Evolutionary conservation across 2,329 filamentous ascomycete genomes (phyloP).

Genomic region (Beauveria pseudobassiana): DNA sequence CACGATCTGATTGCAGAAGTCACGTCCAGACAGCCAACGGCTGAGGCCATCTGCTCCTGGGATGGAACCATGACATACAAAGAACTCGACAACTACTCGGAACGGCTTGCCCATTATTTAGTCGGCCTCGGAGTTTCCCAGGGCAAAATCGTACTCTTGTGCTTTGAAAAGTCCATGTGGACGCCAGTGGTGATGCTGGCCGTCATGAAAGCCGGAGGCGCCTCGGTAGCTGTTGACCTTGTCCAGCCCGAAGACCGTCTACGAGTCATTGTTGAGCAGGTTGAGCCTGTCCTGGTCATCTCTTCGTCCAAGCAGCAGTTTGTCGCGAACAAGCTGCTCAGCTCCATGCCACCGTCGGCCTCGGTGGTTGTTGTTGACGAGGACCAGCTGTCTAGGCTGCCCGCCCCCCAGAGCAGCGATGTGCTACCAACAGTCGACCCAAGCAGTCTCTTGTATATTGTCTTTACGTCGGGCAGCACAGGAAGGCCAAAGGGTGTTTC

Average conservation of each 20-base stretch:
- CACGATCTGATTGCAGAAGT: constrained; percentile 33
- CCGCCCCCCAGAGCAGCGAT: neutral
- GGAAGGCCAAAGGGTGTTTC: constrained; percentile 44
- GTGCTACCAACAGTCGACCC: neutral
- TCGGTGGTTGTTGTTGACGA: neutral
- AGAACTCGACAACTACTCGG: constrained; percentile 22
- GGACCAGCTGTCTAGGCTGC: neutral
- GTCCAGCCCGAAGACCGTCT: constrained; percentile 15
- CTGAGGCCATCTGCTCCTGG: constrained; percentile 34
- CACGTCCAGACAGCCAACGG: constrained; percentile 23
- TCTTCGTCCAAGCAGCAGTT: constrained; percentile 5
- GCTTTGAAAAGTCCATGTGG: constrained; percentile 21
- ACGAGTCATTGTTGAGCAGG: constrained; percentile 14
- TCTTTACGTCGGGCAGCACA: constrained; percentile 47
- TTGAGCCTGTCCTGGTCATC: constrained; percentile 16
- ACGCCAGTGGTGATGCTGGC: constrained; percentile 18
- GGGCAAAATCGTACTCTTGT: constrained; percentile 18
- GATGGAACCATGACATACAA: constrained; percentile 35
- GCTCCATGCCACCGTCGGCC: neutral
- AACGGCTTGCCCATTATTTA: constrained; percentile 13
- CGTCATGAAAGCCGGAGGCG: constrained; percentile 19
- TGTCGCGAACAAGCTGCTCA: constrained; percentile 7
- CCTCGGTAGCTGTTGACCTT: constrained; percentile 22
- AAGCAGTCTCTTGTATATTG: constrained; percentile 24
- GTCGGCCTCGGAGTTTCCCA: constrained; percentile 18